Evolutionary conservation across 73 alveolate species (phyloP), one percentile per base, ranked within the genome.

Genomic region (Durusdinium trenchii): DNA sequence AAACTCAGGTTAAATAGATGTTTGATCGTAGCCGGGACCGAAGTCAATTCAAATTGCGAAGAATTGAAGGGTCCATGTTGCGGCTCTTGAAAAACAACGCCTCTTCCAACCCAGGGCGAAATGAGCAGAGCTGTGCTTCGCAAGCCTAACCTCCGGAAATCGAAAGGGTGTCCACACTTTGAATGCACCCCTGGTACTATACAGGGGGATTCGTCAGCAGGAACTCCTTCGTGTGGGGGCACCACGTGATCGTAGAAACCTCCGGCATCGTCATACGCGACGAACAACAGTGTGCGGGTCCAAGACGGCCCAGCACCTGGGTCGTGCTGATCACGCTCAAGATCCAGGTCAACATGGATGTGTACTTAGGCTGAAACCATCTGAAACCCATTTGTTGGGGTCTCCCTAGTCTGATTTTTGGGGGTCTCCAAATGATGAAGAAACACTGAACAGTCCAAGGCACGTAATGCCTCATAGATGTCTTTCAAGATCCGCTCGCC

Each of bases 401-500:
- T n/a, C n/a, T n/a, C n/a, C n/a, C n/a, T n/a, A n/a, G n/a, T n/a
- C n/a, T n/a, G n/a, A n/a, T n/a, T n/a, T n/a, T n/a, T n/a, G n/a
- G n/a, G n/a, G n/a, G n/a, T n/a, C n/a, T n/a, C n/a, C n/a, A n/a
- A n/a, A n/a, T n/a, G n/a, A n/a, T n/a, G n/a, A n/a, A n/a, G n/a
- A n/a, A n/a, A n/a, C n/a, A n/a, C n/a, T n/a, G n/a, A n/a, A n/a
- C n/a, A n/a, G n/a, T n/a, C n/a, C n/a, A n/a, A n/a, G n/a, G n/a
- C n/a, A 43, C 97, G 86, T 3, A 91, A 42, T 36, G 97, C 97
- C 87, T 91, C 97, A 40, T 91, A 91, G 60, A 91, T 60, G 46
- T 94, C 99, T 60, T 94, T 94, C 95, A 94, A 45, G 61, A 94
- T 36, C 26, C 99, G 99, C 75, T 94, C 99, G 35, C 99, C 99